phyloP scores from a whole-genome alignment of 148 eudicot species.

The Fagopyrum tataricum region DNA sequence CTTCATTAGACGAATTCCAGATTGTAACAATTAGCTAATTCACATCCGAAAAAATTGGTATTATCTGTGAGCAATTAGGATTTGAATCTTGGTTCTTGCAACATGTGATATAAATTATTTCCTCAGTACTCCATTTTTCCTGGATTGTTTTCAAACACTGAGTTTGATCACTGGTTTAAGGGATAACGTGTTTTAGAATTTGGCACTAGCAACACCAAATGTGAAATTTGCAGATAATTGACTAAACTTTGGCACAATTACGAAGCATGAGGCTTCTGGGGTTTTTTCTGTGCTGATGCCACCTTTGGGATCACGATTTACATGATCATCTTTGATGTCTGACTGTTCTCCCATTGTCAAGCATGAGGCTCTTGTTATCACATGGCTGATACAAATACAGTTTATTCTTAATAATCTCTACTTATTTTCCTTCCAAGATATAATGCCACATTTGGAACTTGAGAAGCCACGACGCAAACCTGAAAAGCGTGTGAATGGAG shows the following conservation, averaged over 20 bases:
- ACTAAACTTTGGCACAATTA: not conserved
- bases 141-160: not conserved
- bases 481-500: slow-evolving; percentile 73
- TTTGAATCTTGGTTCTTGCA: not conserved
- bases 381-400: too few relatives aligned
- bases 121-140: not conserved
- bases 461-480: slow-evolving; percentile 56
- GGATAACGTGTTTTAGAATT: not conserved
- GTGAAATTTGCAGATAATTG: not conserved
- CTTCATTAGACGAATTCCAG: not conserved
- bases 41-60: too few relatives aligned
- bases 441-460: slow-evolving; percentile 77
- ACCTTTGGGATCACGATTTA: not conserved
- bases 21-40: not conserved
- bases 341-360: too few relatives aligned
- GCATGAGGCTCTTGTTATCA: too few relatives aligned
- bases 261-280: not conserved
- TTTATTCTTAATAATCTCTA: slow-evolving; percentile 14
- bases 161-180: not conserved
- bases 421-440: slow-evolving; percentile 39
- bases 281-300: not conserved
- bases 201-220: not conserved
- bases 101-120: not conserved
- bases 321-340: not conserved
- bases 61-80: not conserved